Percentiles rank a stretch among this genome's conserved stretches.
Conservation (phyloP, 2,329 filamentous ascomycete species). For the Blastomyces silverae region DNA sequence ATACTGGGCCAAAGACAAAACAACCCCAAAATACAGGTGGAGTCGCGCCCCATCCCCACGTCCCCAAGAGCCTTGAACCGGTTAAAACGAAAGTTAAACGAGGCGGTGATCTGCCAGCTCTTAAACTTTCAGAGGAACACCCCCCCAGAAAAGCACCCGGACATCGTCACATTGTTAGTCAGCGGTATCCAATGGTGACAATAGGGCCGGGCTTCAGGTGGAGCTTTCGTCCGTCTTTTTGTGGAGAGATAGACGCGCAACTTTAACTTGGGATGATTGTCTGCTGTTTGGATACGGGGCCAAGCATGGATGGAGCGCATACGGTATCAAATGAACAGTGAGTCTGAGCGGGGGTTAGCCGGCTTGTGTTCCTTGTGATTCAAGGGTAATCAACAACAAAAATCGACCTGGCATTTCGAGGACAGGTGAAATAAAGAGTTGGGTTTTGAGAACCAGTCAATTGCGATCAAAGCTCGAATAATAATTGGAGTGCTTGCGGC, state of each 20-base stretch:
- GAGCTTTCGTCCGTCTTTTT: conserved; percentile 1
- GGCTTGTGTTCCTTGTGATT: background rate
- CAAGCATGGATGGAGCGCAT: background rate
- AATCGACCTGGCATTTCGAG: background rate
- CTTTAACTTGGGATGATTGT: background rate
- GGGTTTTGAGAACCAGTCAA: background rate
- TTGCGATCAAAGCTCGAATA: background rate
- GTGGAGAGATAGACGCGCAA: conserved; percentile 12
- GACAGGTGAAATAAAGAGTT: background rate
- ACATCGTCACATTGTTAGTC: background rate
- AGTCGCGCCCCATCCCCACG: too few relatives aligned
- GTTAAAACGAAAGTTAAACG: background rate
- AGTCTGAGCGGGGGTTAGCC: background rate
- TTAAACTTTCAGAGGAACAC: background rate
- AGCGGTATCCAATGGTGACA: background rate
- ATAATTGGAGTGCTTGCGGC: background rate
- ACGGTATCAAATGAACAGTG: background rate
- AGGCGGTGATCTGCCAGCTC: background rate
- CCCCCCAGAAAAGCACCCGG: background rate
- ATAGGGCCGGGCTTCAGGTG: background rate
- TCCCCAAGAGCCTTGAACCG: background rate
- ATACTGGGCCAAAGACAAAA: background rate
- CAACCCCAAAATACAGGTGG: conserved; percentile 6
- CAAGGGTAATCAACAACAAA: background rate
- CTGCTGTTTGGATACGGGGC: background rate